Evolutionary conservation across 192 early-diverging fungal species (phyloP), one percentile per base, ranked within the genome.

Genomic region (Rhizophagus clarus): DNA sequence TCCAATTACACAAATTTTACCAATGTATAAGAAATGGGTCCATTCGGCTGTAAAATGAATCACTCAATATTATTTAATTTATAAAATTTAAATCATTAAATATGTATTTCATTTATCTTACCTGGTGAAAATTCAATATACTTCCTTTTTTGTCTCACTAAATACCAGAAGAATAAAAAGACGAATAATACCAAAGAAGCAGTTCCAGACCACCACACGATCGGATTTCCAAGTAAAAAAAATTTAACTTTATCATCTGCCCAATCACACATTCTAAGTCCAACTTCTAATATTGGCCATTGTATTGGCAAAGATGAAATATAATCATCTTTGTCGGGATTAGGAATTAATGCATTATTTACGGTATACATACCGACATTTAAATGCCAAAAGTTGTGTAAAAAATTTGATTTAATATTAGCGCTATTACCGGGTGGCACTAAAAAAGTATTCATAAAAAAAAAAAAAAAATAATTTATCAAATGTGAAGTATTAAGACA

Each of bases 361-460:
- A 93, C 93, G 2, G 92, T 93, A 92, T 95, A 97, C 97, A 99
- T 99, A 22, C 93, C 95, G 15, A 95, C 90, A 81, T 98, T 98
- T 76, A 98, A 85, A 76, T 95, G 95, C 74, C 91, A 87, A 84
- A 98, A 95, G 83, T 98, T 93, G 71, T 89, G 86, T 77, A 94
- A 84, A 82, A 98, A 98, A 31, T 86, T 86, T 40, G 94, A 90
- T 70, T 87, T 92, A 84, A 93, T 95, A 6, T 88, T 84, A 12
- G 82, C 84, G 8, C 83, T 77, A 28, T 86, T 85, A 51, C 94
- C 95, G 22, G 90, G 80, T n/a, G 93, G 94, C 77, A 98, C 91
- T 95, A 78, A 22, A 70, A 32, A 40, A 61, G 61, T 17, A 76
- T 37, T 29, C 29, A 34, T 26, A 10, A 14, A 12, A 56, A 72